These are phyloP conservation scores for Gamarada debralockiae DNA, from an alignment of 495 filamentous ascomycete species.

Conservation along the genomic window DNA sequence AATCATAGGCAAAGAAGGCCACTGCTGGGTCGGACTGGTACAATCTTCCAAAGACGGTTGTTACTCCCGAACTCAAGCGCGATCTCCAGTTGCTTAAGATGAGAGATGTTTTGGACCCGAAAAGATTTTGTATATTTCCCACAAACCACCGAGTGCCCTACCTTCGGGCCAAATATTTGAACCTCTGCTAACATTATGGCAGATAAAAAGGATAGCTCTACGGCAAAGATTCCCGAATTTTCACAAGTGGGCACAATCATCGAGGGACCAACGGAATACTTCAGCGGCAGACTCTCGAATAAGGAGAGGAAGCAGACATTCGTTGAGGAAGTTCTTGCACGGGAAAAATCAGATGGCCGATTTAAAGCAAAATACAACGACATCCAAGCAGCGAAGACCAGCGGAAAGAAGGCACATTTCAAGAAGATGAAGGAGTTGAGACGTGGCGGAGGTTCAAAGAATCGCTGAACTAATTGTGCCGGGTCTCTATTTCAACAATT, in stretches of 20 bases:
- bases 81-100: slow-evolving; percentile 85
- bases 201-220: slow-evolving; percentile 54
- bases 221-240: slow-evolving; percentile 69
- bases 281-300: slow-evolving; percentile 70
- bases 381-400: slow-evolving; percentile 62
- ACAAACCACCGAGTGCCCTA: too few relatives aligned
- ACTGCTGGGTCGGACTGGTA: slow-evolving; percentile 68
- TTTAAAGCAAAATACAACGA: slow-evolving; percentile 71
- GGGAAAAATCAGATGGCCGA: slow-evolving; percentile 52
- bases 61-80: slow-evolving; percentile 80
- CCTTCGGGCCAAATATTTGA: too few relatives aligned
- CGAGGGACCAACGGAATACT: slow-evolving; percentile 86
- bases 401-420: slow-evolving; percentile 70
- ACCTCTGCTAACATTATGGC: too few relatives aligned
- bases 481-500: slow-evolving; percentile 14
- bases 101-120: slow-evolving; percentile 83
- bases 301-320: slow-evolving; percentile 88
- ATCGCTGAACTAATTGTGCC: neutral
- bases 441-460: slow-evolving; percentile 6
- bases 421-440: slow-evolving; percentile 52
- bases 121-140: slow-evolving; percentile 44
- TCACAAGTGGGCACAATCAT: slow-evolving; percentile 87
- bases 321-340: slow-evolving; percentile 78
- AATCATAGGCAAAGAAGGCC: slow-evolving; percentile 36
- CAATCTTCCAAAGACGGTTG: slow-evolving; percentile 74